Evolutionary conservation across 257 asterid species (phyloP), one percentile per base, ranked within the genome.

Genomic region (Voacanga thouarsii): DNA sequence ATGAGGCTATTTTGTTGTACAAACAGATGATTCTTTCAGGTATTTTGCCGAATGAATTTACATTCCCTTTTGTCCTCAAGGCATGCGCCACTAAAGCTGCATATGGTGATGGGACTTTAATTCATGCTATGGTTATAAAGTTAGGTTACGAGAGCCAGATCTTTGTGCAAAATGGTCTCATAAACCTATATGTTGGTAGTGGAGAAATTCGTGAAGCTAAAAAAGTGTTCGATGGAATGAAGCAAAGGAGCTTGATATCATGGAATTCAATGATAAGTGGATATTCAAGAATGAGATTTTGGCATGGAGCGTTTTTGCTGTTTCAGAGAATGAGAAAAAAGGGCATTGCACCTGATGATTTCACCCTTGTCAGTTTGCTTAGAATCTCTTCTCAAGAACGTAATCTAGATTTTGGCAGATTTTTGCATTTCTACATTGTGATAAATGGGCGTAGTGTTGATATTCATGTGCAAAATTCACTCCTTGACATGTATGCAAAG

Each of bases 201-300:
- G 85, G 81, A 45, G 33, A 72, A 66, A 19, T 60, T 0, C 9
- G 12, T 37, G 26, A 28, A 12, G 68, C 71, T 4, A 56, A 70
- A 63, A 70, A 44, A 0, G 45, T 90, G 90, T 92, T 92, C 49
- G 97, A 88, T 60, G 95, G 85, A 82, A 88, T 91, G 80, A 63
- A 85, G 43, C 82, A 70, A 3, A 81, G 87, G 72, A 94, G 90
- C 79, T 69, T 82, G 33, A 89, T 87, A 77, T 89, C 95, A 10
- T 89, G 96, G 96, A 91, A 91, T 77, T 86, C 88, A 28, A 44
- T 88, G 68, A 59, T 91, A 45, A 71, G 85, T 80, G 89, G 91
- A 24, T 84, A 84, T 65, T 80, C 87, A 33, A 86, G 79, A 73
- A 49, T 65, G 79, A 94, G 92, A 12, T 49, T n/a, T 28, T 75